phyloP scores from a whole-genome alignment of 1,284 basidiomycete species.

The Trametes versicolor region DNA sequence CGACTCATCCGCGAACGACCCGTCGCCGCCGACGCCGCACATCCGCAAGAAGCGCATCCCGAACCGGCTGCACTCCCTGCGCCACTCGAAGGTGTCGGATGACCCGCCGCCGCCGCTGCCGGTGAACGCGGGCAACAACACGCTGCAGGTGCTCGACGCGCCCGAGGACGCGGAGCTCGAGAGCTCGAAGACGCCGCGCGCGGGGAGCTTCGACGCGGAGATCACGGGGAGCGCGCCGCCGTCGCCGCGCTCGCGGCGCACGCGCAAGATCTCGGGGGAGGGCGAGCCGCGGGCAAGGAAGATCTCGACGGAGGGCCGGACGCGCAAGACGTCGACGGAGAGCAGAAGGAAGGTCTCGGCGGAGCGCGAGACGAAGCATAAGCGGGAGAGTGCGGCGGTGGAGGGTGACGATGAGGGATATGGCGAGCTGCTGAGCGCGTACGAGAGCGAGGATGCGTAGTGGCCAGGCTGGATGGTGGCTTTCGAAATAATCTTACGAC shows the following conservation, averaged over 20 bases:
- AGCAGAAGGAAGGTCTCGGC: constrained; percentile 50
- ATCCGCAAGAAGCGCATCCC: constrained; percentile 61
- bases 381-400: constrained; percentile 68
- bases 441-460: constrained; percentile 69
- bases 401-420: constrained; percentile 84
- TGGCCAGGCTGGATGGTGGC: neutral
- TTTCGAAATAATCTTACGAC: neutral
- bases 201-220: constrained; percentile 54
- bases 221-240: constrained; percentile 40
- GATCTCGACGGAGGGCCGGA: constrained; percentile 39
- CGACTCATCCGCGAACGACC: constrained; percentile 55
- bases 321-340: constrained; percentile 46
- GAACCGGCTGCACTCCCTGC: constrained; percentile 56
- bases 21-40: constrained; percentile 48
- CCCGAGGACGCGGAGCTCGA: constrained; percentile 64
- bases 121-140: constrained; percentile 46
- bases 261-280: constrained; percentile 52
- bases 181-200: constrained; percentile 61
- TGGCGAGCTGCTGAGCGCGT: constrained; percentile 78
- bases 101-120: constrained; percentile 37
- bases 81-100: constrained; percentile 48
- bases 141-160: constrained; percentile 58
- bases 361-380: constrained; percentile 50
- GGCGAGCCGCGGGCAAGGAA: constrained; percentile 47
- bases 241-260: constrained; percentile 50